phyloP scores from a whole-genome alignment of 257 asterid species.

The Anisodus acutangulus region DNA sequence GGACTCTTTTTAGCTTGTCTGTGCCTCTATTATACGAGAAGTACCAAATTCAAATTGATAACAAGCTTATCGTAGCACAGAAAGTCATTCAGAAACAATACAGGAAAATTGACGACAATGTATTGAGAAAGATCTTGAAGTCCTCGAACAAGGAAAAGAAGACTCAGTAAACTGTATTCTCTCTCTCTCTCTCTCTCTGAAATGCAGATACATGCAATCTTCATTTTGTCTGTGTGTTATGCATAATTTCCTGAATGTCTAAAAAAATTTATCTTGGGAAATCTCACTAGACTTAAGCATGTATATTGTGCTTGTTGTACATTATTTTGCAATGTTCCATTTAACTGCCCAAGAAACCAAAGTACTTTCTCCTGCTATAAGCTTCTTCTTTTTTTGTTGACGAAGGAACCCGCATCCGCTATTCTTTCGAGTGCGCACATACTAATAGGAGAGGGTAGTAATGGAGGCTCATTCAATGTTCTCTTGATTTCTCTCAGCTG shows the following conservation, averaged over 20 bases:
- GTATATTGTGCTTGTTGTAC: too few relatives aligned
- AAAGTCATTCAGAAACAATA: conserved; percentile 52
- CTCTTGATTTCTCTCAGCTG: not conserved
- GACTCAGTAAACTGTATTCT: conserved; percentile 51
- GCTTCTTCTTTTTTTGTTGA: too few relatives aligned
- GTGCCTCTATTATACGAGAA: conserved; percentile 70
- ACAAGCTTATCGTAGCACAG: conserved; percentile 55
- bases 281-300: too few relatives aligned
- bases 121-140: conserved; percentile 55
- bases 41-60: conserved; percentile 74
- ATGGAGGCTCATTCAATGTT: not conserved
- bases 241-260: too few relatives aligned
- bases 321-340: too few relatives aligned
- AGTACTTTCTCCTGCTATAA: not conserved
- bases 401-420: too few relatives aligned
- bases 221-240: too few relatives aligned
- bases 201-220: too few relatives aligned
- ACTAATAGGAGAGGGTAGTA: too few relatives aligned
- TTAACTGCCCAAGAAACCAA: not conserved
- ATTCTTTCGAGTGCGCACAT: too few relatives aligned
- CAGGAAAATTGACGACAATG: conserved; percentile 49
- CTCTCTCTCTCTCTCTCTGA: too few relatives aligned
- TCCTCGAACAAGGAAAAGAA: conserved; percentile 67
- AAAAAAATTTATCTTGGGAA: too few relatives aligned
- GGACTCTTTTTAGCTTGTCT: conserved; percentile 66